Evolutionary conservation across 495 filamentous ascomycete genomes (phyloP).

Genomic region (Xanthoparmelia taractica): DNA sequence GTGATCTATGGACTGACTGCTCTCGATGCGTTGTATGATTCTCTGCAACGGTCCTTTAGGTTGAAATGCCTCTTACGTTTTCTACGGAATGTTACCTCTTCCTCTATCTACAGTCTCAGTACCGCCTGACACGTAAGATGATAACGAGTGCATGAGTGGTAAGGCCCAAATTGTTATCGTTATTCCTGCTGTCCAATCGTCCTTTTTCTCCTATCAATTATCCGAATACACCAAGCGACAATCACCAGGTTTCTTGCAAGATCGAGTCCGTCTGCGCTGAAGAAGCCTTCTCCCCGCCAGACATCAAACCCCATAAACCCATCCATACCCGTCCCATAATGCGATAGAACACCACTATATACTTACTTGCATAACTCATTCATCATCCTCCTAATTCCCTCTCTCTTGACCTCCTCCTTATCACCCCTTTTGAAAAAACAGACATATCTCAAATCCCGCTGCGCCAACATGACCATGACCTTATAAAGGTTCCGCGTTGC

Average conservation of each 20-base stretch:
- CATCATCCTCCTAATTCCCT: conserved; percentile 5
- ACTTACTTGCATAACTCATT: background rate
- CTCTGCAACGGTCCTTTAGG: too few relatives aligned
- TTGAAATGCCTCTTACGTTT: too few relatives aligned
- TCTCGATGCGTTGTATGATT: too few relatives aligned
- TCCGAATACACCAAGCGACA: background rate
- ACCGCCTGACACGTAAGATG: background rate
- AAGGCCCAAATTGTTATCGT: background rate
- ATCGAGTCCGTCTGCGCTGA: background rate
- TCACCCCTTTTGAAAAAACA: background rate
- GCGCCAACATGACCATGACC: conserved; percentile 9
- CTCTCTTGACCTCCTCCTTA: background rate
- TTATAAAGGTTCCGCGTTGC: background rate
- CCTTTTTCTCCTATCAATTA: background rate
- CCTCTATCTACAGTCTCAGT: background rate
- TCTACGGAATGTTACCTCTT: background rate
- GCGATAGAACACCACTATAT: background rate
- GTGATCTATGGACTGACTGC: too few relatives aligned
- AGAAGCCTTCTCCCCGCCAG: conserved; percentile 9
- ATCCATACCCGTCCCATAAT: too few relatives aligned
- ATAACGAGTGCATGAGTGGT: background rate
- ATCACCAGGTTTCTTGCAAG: background rate
- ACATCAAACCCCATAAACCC: background rate
- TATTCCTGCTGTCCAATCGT: background rate
- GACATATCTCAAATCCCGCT: conserved; percentile 8